These are phyloP conservation scores for Hyphopichia homilentoma DNA, from an alignment of 805 yeast genomes.

Conservation along the genomic window DNA sequence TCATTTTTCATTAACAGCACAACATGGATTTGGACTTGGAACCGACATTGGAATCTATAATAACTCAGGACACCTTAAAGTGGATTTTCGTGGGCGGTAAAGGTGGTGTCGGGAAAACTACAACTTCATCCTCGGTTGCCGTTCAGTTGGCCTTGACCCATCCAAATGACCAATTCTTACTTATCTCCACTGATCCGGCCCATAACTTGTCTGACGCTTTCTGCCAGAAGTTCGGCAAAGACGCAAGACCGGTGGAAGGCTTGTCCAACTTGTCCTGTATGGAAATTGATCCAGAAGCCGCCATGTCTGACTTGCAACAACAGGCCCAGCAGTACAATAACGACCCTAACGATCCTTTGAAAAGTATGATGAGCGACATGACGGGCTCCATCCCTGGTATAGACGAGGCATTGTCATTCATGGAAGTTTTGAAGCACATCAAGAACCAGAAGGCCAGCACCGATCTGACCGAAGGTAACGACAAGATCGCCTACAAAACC, in stretches of 20 bases:
- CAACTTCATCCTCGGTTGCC: constrained; percentile 93
- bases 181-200: constrained; percentile 98
- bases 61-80: constrained; percentile 63
- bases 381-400: constrained; percentile 97
- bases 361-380: constrained; percentile 78
- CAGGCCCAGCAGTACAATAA: constrained; percentile 55
- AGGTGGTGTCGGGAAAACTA: constrained; percentile 99
- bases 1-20: too few species aligned
- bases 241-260: constrained; percentile 91
- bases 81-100: constrained; percentile 99
- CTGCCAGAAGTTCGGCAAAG: constrained; percentile 97
- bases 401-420: constrained; percentile 95
- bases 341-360: constrained; percentile 61
- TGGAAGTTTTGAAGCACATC: constrained; percentile 97
- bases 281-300: constrained; percentile 97
- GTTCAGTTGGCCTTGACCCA: constrained; percentile 85
- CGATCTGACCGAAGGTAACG: constrained; percentile 11
- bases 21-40: constrained; percentile 59
- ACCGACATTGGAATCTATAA: constrained; percentile 66
- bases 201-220: constrained; percentile 97
- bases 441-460: constrained; percentile 54
- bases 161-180: constrained; percentile 73
- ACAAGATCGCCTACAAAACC: constrained; percentile 56
- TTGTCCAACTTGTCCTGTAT: constrained; percentile 85
- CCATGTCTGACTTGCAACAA: constrained; percentile 77